Base-by-base conservation (phyloP, 1,139 yeast genomes). In the Petasospora fabianii region DNA sequence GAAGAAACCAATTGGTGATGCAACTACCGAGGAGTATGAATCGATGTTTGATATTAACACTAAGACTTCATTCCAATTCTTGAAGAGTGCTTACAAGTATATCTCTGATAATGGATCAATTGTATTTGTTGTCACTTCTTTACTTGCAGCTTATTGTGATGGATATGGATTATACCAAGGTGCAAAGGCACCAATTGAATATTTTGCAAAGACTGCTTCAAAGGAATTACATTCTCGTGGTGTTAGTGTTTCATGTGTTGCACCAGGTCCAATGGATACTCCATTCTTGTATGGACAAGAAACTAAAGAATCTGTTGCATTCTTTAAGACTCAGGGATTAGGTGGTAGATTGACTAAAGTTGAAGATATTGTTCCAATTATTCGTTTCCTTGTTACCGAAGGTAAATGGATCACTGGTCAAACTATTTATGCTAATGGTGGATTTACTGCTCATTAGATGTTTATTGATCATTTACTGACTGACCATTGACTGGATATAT, bases 211-310 rank as follows among this genome's bases (percentile, higher is more conserved):
- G 51, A 62, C 81, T 16, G 73, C 78, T 13, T 73, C 83, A 13
- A 76, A 78, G 59, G 84, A 79, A 55, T 66, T 75, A 44, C 64
- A 61, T 21, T 58, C 63, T 17, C 69, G 64, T 49, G 67, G 69
- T 10, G 73, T 79, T 44, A 66, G 76, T 10, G 80, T 74, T 51
- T 77, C 74, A 52, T 67, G 73, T 51, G 75, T 79, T 43, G 82
- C 84, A 4, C 85, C 84, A 35, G 85, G 84, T 34, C 84, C 85
- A 33, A 79, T 79, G 83, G 84, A 78, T 53, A 79, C 84, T 18
- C 83, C 84, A 40, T 79, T 79, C 63, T 71, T 79, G 56, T 77
- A 77, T 51, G 75, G 76, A 17, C 81, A 76, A 59, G 85, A 80
- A 59, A 64, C 68, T 18, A 60, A 66, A 20, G 75, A 68, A 18